Evolutionary conservation across 495 filamentous ascomycete species (phyloP).

Genomic region (Neurospora cerealis): DNA sequence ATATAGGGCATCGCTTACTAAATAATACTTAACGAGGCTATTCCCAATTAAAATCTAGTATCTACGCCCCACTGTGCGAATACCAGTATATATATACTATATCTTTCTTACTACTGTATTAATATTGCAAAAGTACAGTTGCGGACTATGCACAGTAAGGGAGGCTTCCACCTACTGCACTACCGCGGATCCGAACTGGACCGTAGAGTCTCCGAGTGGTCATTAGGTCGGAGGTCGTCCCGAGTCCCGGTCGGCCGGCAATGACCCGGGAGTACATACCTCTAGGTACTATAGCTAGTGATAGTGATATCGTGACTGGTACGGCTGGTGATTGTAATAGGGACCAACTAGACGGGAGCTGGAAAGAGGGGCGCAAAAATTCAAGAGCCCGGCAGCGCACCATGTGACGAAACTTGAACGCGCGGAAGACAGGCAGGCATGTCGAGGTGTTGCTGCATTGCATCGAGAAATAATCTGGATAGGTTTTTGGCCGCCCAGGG

Average conservation of each 20-base stretch:
- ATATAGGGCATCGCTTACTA: too few relatives aligned
- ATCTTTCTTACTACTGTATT: too few relatives aligned
- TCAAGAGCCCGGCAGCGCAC: background rate
- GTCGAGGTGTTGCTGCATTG: background rate
- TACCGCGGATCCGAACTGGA: too few relatives aligned
- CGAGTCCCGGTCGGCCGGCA: background rate
- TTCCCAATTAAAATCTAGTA: too few relatives aligned
- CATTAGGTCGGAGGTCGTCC: background rate
- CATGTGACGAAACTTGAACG: background rate
- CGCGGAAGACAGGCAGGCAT: background rate
- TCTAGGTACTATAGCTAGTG: background rate
- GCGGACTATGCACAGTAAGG: too few relatives aligned
- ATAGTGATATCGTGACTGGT: background rate
- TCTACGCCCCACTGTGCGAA: too few relatives aligned
- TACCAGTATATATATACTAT: too few relatives aligned
- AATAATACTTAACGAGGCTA: too few relatives aligned
- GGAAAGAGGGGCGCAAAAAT: background rate
- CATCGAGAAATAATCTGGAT: background rate
- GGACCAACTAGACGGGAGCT: background rate
- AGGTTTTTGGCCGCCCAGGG: background rate
- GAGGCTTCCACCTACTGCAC: too few relatives aligned
- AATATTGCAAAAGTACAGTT: too few relatives aligned
- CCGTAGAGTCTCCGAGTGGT: too few relatives aligned
- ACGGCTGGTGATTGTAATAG: background rate
- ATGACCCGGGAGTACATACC: background rate